Evolutionary conservation across 129 eudicot species (phyloP).

Genomic region (Arctium lappa): DNA sequence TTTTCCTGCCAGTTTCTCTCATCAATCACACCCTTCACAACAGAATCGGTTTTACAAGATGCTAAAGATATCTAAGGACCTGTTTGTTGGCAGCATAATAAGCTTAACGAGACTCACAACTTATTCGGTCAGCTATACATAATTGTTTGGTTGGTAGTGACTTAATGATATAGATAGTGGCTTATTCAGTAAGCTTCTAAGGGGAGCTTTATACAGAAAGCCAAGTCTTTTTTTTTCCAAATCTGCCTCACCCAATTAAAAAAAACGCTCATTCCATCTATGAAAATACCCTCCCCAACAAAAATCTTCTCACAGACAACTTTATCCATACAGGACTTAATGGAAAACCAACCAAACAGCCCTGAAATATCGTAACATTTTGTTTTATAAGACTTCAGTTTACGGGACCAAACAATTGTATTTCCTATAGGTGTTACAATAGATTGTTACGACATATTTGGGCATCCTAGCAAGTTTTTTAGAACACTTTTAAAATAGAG

Average conservation of each 20-base stretch:
- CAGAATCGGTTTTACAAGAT: background rate
- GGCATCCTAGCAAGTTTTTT: no score
- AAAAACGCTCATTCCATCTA: no score
- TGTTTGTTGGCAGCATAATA: background rate
- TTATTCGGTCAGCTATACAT: background rate
- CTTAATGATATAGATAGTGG: background rate
- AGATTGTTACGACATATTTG: no score
- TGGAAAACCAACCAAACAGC: no score
- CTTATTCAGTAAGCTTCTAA: background rate
- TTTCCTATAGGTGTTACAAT: no score
- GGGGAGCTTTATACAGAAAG: background rate
- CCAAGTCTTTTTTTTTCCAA: background rate
- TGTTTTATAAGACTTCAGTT: no score
- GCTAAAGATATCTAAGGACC: background rate
- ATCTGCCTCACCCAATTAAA: background rate
- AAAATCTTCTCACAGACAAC: no score
- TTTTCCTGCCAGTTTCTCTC: constrained; percentile 30
- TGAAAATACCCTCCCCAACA: no score
- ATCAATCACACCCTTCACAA: background rate
- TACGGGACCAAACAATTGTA: no score
- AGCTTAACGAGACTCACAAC: background rate
- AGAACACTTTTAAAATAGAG: no score
- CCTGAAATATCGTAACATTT: no score
- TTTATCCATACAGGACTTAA: no score
- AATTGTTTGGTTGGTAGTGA: background rate